These are phyloP conservation scores for Botrytis aclada DNA, from an alignment of 2,329 filamentous ascomycete species.

Conservation along the genomic window DNA sequence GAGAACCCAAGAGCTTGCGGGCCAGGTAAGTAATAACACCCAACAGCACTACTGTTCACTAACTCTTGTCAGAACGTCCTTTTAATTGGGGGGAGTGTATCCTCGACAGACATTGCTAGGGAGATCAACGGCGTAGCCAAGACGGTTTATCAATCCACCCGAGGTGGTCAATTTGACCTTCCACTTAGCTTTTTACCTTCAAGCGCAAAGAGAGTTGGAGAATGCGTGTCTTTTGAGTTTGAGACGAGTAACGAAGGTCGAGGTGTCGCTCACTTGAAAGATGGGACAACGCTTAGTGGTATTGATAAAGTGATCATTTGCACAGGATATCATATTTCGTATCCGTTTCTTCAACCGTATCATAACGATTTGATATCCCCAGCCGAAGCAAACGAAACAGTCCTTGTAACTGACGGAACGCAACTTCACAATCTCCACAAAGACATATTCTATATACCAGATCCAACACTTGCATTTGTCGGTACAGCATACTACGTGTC, in stretches of 20 bases:
- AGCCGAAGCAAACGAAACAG: conserved; percentile 48
- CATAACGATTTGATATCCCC: conserved; percentile 41
- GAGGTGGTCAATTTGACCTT: conserved; percentile 29
- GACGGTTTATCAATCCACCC: conserved; percentile 32
- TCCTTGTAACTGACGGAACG: conserved; percentile 52
- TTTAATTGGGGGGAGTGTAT: conserved; percentile 54
- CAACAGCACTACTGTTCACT: not conserved
- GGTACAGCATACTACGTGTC: conserved; percentile 48
- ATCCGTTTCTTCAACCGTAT: conserved; percentile 59
- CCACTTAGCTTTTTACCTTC: conserved; percentile 28
- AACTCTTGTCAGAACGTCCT: conserved; percentile 45
- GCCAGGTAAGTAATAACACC: conserved; percentile 40
- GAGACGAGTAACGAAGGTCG: conserved; percentile 42
- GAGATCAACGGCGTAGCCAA: conserved; percentile 29
- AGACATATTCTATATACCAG: conserved; percentile 51
- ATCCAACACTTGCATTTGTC: conserved; percentile 46
- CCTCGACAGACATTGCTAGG: conserved; percentile 42
- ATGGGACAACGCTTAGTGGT: conserved; percentile 50
- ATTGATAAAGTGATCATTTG: conserved; percentile 63
- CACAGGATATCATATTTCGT: conserved; percentile 66
- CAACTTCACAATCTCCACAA: conserved; percentile 49
- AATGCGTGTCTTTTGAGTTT: conserved; percentile 27
- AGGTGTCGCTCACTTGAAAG: conserved; percentile 49
- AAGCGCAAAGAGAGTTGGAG: conserved; percentile 24
- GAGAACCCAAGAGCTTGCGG: conserved; percentile 53